Evolutionary conservation across 2,329 filamentous ascomycete species (phyloP).

Genomic region (Pestalotiopsis sp.): DNA sequence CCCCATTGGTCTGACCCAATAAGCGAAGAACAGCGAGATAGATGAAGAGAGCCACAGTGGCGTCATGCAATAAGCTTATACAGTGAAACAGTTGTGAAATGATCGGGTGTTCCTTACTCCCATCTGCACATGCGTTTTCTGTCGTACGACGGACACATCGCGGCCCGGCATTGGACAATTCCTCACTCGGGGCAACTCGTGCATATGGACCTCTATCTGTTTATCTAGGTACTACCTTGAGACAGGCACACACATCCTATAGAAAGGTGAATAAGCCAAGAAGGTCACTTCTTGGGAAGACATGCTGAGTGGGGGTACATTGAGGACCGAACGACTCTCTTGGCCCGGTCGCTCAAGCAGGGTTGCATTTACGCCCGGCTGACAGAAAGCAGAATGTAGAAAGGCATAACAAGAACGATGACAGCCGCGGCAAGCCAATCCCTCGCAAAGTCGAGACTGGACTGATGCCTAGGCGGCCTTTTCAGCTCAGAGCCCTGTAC

Average conservation of each 20-base stretch:
- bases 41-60: neutral
- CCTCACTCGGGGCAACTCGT: neutral
- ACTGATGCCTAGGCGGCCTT: neutral
- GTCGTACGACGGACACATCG: neutral
- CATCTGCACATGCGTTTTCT: neutral
- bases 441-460: neutral
- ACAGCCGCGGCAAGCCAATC: neutral
- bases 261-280: too few relatives aligned
- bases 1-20: neutral
- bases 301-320: too few relatives aligned
- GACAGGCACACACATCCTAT: too few relatives aligned
- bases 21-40: neutral
- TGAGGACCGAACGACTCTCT: too few relatives aligned
- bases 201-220: neutral
- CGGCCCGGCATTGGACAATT: neutral
- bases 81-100: too few relatives aligned
- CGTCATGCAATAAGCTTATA: conserved; percentile 7
- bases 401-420: neutral
- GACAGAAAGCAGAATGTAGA: too few relatives aligned
- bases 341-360: too few relatives aligned
- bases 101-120: neutral
- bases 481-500: neutral
- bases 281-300: too few relatives aligned
- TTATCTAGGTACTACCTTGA: neutral
- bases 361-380: too few relatives aligned